These are phyloP conservation scores for Friedmanniomyces simplex DNA, from an alignment of 495 filamentous ascomycete genomes.

Conservation along the genomic window DNA sequence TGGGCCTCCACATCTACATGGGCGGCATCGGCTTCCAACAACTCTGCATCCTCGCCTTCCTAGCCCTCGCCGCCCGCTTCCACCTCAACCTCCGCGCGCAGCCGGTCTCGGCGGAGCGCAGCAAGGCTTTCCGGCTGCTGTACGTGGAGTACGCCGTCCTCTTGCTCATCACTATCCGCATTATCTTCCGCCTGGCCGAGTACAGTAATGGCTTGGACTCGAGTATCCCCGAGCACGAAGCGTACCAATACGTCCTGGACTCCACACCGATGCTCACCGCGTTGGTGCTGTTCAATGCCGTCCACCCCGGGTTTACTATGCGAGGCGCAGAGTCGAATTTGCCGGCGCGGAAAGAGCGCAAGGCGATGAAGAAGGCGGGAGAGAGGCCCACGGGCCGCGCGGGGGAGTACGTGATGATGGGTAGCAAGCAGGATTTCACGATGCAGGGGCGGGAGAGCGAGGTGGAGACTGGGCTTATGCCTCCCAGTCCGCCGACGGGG, in stretches of 20 bases:
- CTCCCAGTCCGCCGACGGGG: not conserved
- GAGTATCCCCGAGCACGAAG: conserved; percentile 14
- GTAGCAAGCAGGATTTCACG: not conserved
- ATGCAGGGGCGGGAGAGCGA: not conserved
- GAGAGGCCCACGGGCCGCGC: not conserved
- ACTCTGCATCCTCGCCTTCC: conserved; percentile 15
- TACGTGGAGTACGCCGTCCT: conserved; percentile 14
- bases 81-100: conserved; percentile 9
- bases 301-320: conserved; percentile 13
- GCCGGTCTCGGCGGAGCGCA: not conserved
- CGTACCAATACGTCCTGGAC: conserved; percentile 18
- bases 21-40: conserved; percentile 18
- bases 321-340: conserved; percentile 9
- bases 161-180: conserved; percentile 16
- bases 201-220: conserved; percentile 9
- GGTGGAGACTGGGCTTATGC: not conserved
- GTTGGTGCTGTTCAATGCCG: conserved; percentile 12
- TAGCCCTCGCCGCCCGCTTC: conserved; percentile 8
- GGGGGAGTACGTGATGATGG: not conserved
- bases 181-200: conserved; percentile 19
- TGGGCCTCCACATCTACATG: conserved; percentile 17
- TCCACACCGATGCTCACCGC: conserved; percentile 10
- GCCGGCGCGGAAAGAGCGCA: conserved; percentile 12
- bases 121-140: conserved; percentile 1
- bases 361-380: conserved; percentile 6